These are phyloP conservation scores for Haematococcus lacustris DNA, from an alignment of 139 green algal species.

Conservation along the genomic window DNA sequence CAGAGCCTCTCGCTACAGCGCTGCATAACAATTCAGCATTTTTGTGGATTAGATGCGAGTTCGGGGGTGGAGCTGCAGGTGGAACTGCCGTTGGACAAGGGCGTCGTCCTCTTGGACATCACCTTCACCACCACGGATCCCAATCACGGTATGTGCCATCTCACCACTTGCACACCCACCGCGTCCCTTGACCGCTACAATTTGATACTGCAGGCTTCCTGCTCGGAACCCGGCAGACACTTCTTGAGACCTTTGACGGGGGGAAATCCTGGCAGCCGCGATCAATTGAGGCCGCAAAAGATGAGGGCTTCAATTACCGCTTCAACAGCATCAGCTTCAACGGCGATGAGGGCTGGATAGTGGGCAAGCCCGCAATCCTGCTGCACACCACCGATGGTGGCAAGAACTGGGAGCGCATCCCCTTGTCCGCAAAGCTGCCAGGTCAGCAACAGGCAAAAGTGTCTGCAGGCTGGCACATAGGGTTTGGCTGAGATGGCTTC, in stretches of 20 bases:
- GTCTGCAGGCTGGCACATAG: background rate
- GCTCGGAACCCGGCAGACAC: slow-evolving; percentile 90
- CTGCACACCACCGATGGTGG: slow-evolving; percentile 92
- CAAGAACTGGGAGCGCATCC: slow-evolving; percentile 92
- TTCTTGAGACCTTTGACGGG: slow-evolving; percentile 95
- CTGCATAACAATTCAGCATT: background rate
- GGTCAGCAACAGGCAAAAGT: slow-evolving; percentile 24
- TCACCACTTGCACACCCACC: background rate
- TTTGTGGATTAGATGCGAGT: too few relatives aligned
- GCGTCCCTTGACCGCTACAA: too few relatives aligned
- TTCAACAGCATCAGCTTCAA: slow-evolving; percentile 95
- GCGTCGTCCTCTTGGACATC: slow-evolving; percentile 94
- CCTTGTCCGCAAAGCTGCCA: slow-evolving; percentile 88
- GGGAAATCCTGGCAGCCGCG: slow-evolving; percentile 86
- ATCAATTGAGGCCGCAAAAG: slow-evolving; percentile 55
- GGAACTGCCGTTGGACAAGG: slow-evolving; percentile 77
- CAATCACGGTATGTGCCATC: slow-evolving; percentile 67
- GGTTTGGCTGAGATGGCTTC: too few relatives aligned
- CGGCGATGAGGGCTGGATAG: slow-evolving; percentile 96
- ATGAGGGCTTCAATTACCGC: slow-evolving; percentile 89
- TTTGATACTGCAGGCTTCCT: slow-evolving; percentile 81
- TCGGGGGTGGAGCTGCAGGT: slow-evolving; percentile 49
- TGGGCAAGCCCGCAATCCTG: slow-evolving; percentile 97
- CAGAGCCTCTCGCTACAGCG: too few relatives aligned
- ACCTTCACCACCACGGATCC: slow-evolving; percentile 81